Percentiles rank a stretch among this genome's conserved stretches.
phyloP scores from a whole-genome alignment of 2,329 filamentous ascomycete species.

The Chrysoporthe austroafricana region DNA sequence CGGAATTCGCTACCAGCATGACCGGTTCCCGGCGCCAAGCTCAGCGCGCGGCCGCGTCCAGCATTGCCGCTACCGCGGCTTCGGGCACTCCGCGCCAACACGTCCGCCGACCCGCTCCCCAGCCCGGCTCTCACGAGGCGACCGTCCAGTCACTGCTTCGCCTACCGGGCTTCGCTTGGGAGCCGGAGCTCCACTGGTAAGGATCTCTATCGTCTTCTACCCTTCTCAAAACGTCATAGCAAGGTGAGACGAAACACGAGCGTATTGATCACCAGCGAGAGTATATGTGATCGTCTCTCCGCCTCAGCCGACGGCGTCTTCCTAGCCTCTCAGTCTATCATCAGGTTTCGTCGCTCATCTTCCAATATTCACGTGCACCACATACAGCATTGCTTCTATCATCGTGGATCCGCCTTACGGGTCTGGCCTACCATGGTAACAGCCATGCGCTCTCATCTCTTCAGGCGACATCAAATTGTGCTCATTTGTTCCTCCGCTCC shows the following conservation, averaged over 20 bases:
- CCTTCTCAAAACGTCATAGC: background rate
- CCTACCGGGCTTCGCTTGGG: slow-evolving; percentile 24
- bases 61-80: background rate
- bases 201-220: background rate
- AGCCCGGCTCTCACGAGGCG: slow-evolving; percentile 7
- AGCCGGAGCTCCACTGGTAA: slow-evolving; percentile 11
- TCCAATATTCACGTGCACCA: no score
- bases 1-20: background rate
- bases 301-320: no score
- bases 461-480: no score
- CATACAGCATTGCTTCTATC: no score
- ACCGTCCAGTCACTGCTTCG: slow-evolving; percentile 18
- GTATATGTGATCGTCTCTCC: no score
- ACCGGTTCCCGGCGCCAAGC: background rate
- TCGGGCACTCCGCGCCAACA: no score
- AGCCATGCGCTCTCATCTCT: no score
- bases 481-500: no score
- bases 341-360: no score
- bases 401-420: no score
- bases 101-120: slow-evolving; percentile 1
- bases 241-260: background rate
- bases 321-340: no score
- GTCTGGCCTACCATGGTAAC: no score
- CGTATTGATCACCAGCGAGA: background rate
- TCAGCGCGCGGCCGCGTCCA: background rate